Evolutionary conservation across 495 filamentous ascomycete species (phyloP), one percentile per base, ranked within the genome.

Genomic region (Talaromyces ruber): DNA sequence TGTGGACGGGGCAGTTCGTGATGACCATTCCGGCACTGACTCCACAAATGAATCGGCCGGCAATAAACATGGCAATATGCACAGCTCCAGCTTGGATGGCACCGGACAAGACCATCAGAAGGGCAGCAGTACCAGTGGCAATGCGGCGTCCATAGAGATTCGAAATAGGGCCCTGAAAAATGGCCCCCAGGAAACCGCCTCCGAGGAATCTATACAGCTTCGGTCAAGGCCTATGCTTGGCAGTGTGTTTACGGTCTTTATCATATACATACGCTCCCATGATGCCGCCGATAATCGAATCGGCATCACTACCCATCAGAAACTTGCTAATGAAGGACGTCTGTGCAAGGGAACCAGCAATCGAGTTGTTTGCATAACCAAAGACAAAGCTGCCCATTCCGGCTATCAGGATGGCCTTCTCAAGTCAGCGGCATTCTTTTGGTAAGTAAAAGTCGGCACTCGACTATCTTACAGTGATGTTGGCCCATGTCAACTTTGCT

Each of bases 1-100:
- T 69, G 52, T 71, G 69, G 16, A 71, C 67, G 1, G 67, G 67
- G 21, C 58, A 64, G 24, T 69, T 70, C 37, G 65, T 63, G 26
- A 67, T 64, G 18, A 70, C 60, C 62, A 71, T 71, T 29, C 69
- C 69, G 16, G 60, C 64, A 3, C 65, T 67, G 28, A 68, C 60
- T 4, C 67, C 69, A 16, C 65, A 64, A n/a, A 71, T 34, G 11
- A 66, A 30, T 21, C 69, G 67, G 2, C 18, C 61, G 25, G 64
- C 63, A 14, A 68, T 61, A 25, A 68, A 63, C 67, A 67, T 68
- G 6, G 59, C 62, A 4, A 67, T 64, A 30, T 68, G 37, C 16
- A 65, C 60, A 14, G 65, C 62, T 21, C 62, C 65, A 12, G 65
- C 63, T 53, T 67, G 60, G 18, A 69, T 6, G n/a, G 65, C 61